These are phyloP conservation scores for Alternaria longipes DNA, from an alignment of 2,329 filamentous ascomycete genomes.

Conservation along the genomic window DNA sequence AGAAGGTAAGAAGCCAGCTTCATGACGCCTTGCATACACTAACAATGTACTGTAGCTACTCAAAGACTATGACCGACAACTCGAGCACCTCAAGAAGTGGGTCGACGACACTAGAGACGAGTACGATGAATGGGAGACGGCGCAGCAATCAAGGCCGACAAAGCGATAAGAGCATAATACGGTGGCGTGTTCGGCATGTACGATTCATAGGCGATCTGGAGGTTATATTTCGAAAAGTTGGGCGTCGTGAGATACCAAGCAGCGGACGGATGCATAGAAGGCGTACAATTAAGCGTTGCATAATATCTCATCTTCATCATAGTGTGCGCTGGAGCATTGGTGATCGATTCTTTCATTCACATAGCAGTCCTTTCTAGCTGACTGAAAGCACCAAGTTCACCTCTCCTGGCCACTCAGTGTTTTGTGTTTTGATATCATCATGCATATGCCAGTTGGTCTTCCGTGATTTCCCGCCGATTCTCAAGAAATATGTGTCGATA, in stretches of 20 bases:
- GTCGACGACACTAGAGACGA: conserved; percentile 67
- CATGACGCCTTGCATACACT: conserved; percentile 5
- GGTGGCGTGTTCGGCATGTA: conserved; percentile 18
- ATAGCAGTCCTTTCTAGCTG: background rate
- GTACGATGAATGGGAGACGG: conserved; percentile 63
- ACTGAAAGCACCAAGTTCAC: background rate
- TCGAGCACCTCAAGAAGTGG: conserved; percentile 76
- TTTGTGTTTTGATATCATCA: background rate
- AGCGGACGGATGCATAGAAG: conserved; percentile 13
- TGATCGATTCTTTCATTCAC: background rate
- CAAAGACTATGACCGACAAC: conserved; percentile 82
- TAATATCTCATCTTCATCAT: background rate
- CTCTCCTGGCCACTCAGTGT: background rate
- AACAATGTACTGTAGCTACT: conserved; percentile 65
- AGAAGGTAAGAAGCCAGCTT: conserved; percentile 67
- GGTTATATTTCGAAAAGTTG: conserved; percentile 26
- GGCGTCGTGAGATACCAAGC: conserved; percentile 28
- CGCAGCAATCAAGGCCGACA: conserved; percentile 36
- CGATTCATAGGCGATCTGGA: conserved; percentile 22
- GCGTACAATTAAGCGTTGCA: conserved; percentile 5
- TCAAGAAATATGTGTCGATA: background rate
- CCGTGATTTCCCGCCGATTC: background rate
- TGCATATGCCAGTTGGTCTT: background rate
- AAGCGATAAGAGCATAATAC: conserved; percentile 31
- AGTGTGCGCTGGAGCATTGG: background rate